Evolutionary conservation across 371 early-diverging fungal genomes (phyloP).

Genomic region (Mortierella sp.): DNA sequence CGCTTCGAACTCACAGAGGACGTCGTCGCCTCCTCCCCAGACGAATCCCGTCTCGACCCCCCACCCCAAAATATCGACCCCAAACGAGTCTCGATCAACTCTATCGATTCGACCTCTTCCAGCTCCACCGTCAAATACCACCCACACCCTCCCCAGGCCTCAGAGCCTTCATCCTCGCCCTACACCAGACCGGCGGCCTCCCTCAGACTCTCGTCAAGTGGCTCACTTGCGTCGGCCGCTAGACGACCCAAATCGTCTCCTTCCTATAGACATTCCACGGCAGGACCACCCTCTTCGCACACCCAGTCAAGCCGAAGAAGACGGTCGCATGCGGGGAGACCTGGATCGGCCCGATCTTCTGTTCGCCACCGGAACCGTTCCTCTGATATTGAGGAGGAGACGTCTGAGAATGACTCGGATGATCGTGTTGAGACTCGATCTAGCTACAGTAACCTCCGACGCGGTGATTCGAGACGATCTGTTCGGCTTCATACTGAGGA

Average conservation of each 20-base stretch:
- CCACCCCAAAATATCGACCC: conserved; percentile 20
- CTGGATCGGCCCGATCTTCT: conserved; percentile 48
- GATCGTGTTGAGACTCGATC: conserved; percentile 22
- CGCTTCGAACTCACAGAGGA: conserved; percentile 49
- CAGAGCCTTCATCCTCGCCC: conserved; percentile 21
- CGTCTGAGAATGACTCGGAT: conserved; percentile 30
- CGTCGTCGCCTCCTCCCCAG: conserved; percentile 7
- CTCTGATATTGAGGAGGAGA: conserved; percentile 50
- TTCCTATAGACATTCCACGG: conserved; percentile 41
- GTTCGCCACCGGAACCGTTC: conserved; percentile 42
- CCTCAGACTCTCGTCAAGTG: conserved; percentile 16
- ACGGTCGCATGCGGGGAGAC: conserved; percentile 24
- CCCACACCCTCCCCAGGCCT: conserved; percentile 9
- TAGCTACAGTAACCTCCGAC: conserved; percentile 27
- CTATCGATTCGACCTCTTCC: conserved; percentile 35
- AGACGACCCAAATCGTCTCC: conserved; percentile 41
- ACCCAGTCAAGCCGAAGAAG: conserved; percentile 24
- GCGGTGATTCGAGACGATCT: conserved; percentile 47
- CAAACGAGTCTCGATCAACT: conserved; percentile 48
- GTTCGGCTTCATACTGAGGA: conserved; percentile 37
- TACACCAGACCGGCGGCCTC: conserved; percentile 19
- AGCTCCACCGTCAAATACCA: conserved; percentile 45
- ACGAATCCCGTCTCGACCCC: conserved; percentile 12
- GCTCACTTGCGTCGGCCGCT: conserved; percentile 24
- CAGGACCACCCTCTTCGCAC: conserved; percentile 27